Evolutionary conservation across 2,329 filamentous ascomycete genomes (phyloP).

Genomic region (Clonostachys solani): DNA sequence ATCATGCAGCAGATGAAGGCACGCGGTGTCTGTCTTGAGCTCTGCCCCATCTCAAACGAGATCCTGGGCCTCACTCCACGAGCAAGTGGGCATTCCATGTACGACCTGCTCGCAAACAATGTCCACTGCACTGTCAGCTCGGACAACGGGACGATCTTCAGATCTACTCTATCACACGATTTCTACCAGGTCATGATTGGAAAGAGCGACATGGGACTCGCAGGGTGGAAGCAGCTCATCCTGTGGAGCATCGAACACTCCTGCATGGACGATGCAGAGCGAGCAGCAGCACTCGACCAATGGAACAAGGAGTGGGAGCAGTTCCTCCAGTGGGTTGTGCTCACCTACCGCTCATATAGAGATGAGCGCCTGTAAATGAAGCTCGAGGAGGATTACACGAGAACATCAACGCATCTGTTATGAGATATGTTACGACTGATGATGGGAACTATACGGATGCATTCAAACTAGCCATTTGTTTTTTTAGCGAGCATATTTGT

Average conservation of each 20-base stretch:
- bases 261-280: conserved; percentile 42
- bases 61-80: conserved; percentile 64
- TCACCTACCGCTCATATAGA: conserved; percentile 19
- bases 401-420: no score
- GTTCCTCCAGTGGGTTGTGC: conserved; percentile 51
- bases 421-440: no score
- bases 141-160: conserved; percentile 71
- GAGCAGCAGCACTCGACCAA: conserved; percentile 23
- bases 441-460: no score
- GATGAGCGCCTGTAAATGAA: no score
- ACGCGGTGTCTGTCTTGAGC: conserved; percentile 64
- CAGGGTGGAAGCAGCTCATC: conserved; percentile 66
- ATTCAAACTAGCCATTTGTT: no score
- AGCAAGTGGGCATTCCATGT: conserved; percentile 62
- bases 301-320: conserved; percentile 54
- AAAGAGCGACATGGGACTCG: conserved; percentile 59
- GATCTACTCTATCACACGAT: conserved; percentile 68
- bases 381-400: no score
- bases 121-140: conserved; percentile 72
- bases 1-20: conserved; percentile 63
- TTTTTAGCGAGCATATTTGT: no score
- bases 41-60: conserved; percentile 77
- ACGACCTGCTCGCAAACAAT: conserved; percentile 64
- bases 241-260: conserved; percentile 61
- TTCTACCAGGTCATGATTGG: conserved; percentile 76